Evolutionary conservation across 139 green algal genomes (phyloP).

Genomic region (Pleodorina starrii): DNA sequence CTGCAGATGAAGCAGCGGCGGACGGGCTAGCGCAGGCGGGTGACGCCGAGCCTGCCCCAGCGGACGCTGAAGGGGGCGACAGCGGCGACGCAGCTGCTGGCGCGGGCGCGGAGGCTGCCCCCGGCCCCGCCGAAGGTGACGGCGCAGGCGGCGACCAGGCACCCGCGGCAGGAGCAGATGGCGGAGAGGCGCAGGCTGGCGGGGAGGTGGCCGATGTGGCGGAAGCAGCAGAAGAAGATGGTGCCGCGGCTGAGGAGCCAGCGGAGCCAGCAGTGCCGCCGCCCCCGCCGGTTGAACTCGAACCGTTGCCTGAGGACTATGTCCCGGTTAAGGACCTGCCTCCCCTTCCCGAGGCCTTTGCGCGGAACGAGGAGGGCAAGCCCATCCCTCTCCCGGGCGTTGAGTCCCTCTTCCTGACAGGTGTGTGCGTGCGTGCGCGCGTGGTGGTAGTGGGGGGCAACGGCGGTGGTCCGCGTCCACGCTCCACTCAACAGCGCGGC

Average conservation of each 20-base stretch:
- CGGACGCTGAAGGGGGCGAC: not conserved
- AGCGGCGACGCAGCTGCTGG: not conserved
- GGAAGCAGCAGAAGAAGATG: not conserved
- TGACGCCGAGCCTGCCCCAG: not conserved
- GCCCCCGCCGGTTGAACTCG: slow-evolving; percentile 47
- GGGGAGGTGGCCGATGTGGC: not conserved
- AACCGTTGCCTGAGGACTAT: slow-evolving; percentile 55
- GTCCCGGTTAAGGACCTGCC: slow-evolving; percentile 58
- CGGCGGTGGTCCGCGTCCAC: too few relatives aligned
- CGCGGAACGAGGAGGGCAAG: slow-evolving; percentile 60
- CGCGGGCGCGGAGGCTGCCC: not conserved
- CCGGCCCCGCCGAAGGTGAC: not conserved
- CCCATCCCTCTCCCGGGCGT: slow-evolving; percentile 63
- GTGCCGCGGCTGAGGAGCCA: not conserved
- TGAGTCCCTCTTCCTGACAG: slow-evolving; percentile 73
- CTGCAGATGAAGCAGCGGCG: not conserved
- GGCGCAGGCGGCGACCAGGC: not conserved
- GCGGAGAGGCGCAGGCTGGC: not conserved
- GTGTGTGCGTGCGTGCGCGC: too few relatives aligned
- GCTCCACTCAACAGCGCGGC: too few relatives aligned
- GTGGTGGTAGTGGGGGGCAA: too few relatives aligned
- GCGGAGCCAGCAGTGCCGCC: not conserved
- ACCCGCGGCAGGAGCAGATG: not conserved
- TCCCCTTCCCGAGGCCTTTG: slow-evolving; percentile 59
- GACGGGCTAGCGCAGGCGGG: not conserved